These are phyloP conservation scores for Mycena floridula DNA, from an alignment of 768 basidiomycete genomes.

Conservation along the genomic window DNA sequence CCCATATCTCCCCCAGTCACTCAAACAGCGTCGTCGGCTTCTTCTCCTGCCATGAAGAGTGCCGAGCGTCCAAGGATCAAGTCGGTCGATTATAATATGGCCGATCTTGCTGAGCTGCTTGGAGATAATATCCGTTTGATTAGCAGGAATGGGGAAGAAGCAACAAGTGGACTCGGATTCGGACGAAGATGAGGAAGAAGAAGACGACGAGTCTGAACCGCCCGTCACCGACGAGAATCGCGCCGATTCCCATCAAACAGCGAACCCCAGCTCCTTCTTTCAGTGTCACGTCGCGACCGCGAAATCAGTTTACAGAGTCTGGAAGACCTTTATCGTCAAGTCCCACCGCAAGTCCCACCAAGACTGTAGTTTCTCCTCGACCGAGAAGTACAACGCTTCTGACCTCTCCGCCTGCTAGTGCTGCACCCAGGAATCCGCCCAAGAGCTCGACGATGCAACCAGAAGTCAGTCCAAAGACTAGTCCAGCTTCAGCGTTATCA, in stretches of 20 bases:
- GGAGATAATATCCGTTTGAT: conserved; percentile 1
- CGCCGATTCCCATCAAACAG: conserved; percentile 56
- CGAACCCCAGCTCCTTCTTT: conserved; percentile 52
- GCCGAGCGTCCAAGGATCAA: no score
- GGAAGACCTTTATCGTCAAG: background rate
- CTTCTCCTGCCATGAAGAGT: no score
- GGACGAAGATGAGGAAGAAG: no score
- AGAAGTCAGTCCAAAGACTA: background rate
- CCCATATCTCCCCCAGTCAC: no score
- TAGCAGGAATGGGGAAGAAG: background rate
- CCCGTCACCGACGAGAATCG: conserved; percentile 21
- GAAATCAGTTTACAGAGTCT: no score
- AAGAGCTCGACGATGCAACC: background rate
- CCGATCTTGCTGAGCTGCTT: background rate
- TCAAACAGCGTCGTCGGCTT: no score
- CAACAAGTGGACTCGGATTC: no score
- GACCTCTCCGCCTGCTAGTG: conserved; percentile 1
- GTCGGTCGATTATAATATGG: no score
- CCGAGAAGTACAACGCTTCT: conserved; percentile 1
- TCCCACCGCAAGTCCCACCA: background rate
- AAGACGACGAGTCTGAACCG: background rate
- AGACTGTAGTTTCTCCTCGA: background rate
- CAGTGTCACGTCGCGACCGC: conserved; percentile 56
- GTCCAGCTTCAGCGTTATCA: background rate
- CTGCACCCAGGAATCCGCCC: conserved; percentile 2